A percentile compares a stretch with the other conserved stretches of the same genome.
Evolutionary conservation across 805 yeast species (phyloP).

Genomic region (Isabelozyma gotoi): DNA sequence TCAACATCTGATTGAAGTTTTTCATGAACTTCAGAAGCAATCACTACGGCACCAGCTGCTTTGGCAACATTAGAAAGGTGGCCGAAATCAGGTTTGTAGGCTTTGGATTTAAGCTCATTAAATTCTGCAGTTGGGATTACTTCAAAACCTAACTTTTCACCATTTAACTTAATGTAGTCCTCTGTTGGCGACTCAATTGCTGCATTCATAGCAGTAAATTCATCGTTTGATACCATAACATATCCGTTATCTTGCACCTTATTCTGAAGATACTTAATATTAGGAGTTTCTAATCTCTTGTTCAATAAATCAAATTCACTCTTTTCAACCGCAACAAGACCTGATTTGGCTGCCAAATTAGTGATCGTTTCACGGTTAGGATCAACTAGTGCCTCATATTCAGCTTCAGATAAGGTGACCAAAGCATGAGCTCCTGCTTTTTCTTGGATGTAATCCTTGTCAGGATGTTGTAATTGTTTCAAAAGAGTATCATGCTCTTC

Average conservation of each 20-base stretch:
- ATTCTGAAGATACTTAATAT: conserved; percentile 10
- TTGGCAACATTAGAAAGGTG: conserved; percentile 6
- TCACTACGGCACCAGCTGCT: conserved; percentile 6
- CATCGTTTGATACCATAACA: conserved; percentile 11
- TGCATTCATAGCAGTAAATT: conserved; percentile 10
- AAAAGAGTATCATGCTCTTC: neutral
- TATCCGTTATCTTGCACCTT: conserved; percentile 20
- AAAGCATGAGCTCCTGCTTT: conserved; percentile 9
- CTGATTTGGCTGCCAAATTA: conserved; percentile 8
- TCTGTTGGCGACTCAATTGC: conserved; percentile 8
- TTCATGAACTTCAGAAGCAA: conserved; percentile 3
- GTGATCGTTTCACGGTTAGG: conserved; percentile 1
- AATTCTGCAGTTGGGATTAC: conserved; percentile 13
- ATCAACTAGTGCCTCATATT: conserved; percentile 8
- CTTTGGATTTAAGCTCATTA: conserved; percentile 10
- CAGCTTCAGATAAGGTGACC: conserved; percentile 10
- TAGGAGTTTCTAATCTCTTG: conserved; percentile 2
- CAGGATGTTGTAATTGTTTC: conserved; percentile 7
- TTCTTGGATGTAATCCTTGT: conserved; percentile 7
- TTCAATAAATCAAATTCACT: conserved; percentile 6
- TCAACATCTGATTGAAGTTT: conserved; percentile 5
- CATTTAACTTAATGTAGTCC: conserved; percentile 10
- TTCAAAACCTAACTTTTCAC: conserved; percentile 3
- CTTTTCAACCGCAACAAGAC: conserved; percentile 10
- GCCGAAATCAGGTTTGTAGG: conserved; percentile 8